Evolutionary conservation across 1,284 basidiomycete genomes (phyloP).

Genomic region (Apiotrichum sp.): DNA sequence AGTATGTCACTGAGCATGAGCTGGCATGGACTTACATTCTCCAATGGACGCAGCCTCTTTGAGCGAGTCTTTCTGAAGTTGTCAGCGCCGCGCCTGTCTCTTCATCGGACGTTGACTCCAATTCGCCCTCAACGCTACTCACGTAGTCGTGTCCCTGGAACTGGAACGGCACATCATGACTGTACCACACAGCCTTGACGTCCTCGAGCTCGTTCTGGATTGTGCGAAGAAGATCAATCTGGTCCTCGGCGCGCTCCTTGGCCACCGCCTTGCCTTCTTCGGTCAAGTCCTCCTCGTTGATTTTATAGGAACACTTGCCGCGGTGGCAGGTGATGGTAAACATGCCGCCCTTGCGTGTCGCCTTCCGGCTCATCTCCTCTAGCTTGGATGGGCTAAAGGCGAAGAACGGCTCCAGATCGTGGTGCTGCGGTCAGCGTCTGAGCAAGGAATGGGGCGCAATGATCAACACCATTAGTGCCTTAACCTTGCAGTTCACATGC

Average conservation of each 20-base stretch:
- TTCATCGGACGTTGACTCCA: too few relatives aligned
- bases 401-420: constrained; percentile 44
- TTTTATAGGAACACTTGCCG: constrained; percentile 19
- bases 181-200: constrained; percentile 35
- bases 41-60: constrained; percentile 33
- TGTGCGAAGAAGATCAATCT: constrained; percentile 30
- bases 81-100: constrained; percentile 1
- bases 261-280: constrained; percentile 29
- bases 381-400: constrained; percentile 29
- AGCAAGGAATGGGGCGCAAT: too few relatives aligned
- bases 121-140: constrained; percentile 13
- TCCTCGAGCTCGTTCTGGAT: constrained; percentile 30
- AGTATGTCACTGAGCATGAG: constrained; percentile 14
- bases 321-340: constrained; percentile 37
- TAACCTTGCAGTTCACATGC: too few relatives aligned
- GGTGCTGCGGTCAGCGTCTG: constrained; percentile 19
- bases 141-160: constrained; percentile 44
- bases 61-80: constrained; percentile 24
- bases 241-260: constrained; percentile 27
- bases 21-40: constrained; percentile 32
- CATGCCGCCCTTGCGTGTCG: constrained; percentile 30
- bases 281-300: constrained; percentile 28
- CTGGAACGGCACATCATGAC: constrained; percentile 44
- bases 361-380: constrained; percentile 16
- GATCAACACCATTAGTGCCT: too few relatives aligned